phyloP scores from a whole-genome alignment of 805 yeast genomes.

The Schwanniomyces polymorphus region DNA sequence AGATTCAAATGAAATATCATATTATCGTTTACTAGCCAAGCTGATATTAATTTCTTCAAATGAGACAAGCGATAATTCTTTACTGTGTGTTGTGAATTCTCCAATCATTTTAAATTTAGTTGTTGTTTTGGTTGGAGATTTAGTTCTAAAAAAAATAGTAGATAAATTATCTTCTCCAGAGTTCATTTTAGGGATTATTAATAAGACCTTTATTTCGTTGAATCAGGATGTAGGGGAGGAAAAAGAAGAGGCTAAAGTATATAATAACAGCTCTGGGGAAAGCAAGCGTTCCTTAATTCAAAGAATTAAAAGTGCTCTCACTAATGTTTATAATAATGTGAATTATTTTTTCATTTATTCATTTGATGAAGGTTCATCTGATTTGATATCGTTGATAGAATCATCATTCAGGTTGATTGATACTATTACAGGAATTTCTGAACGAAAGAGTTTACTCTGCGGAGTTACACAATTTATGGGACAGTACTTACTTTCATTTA shows the following conservation, averaged over 20 bases:
- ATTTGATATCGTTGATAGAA: slow-evolving; percentile 6
- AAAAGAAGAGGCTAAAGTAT: background rate
- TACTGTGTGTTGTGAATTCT: slow-evolving; percentile 17
- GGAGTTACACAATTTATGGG: slow-evolving; percentile 4
- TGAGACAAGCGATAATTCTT: slow-evolving; percentile 5
- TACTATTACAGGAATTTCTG: slow-evolving; percentile 9
- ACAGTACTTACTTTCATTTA: slow-evolving; percentile 1
- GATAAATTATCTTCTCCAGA: slow-evolving; percentile 23
- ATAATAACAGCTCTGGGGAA: background rate
- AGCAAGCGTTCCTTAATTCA: background rate
- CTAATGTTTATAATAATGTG: background rate
- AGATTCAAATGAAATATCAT: slow-evolving; percentile 7
- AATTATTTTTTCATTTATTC: background rate
- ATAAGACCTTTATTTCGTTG: slow-evolving; percentile 5
- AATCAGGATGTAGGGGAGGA: slow-evolving; percentile 5
- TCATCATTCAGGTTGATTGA: slow-evolving; percentile 9
- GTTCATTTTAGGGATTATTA: slow-evolving; percentile 20
- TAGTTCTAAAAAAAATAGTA: slow-evolving; percentile 23
- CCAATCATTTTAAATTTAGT: slow-evolving; percentile 23
- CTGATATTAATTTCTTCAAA: slow-evolving; percentile 19
- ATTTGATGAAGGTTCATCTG: background rate
- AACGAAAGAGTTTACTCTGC: slow-evolving; percentile 11
- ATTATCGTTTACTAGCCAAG: slow-evolving; percentile 22
- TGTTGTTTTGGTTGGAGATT: slow-evolving; percentile 24
- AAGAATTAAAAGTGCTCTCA: background rate